Percentiles rank a stretch among this genome's conserved stretches.
Evolutionary conservation across 2,329 filamentous ascomycete species (phyloP).

Genomic region (Stagonosporopsis tanaceti): DNA sequence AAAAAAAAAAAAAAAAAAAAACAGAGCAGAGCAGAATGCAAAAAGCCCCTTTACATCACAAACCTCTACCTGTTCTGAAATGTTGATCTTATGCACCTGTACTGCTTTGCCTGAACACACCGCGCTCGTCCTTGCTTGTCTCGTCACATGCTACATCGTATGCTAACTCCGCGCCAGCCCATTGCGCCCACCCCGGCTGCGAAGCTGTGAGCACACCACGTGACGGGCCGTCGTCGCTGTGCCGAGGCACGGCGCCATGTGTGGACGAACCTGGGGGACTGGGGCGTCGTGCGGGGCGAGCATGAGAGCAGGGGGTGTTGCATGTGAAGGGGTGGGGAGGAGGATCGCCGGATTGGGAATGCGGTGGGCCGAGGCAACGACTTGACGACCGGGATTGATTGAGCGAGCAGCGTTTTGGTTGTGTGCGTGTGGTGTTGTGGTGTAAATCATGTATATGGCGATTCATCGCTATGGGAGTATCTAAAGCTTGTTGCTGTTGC

Average conservation of each 20-base stretch:
- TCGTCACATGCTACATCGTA: not conserved
- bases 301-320: not conserved
- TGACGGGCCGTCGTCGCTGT: not conserved
- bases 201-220: conserved; percentile 17
- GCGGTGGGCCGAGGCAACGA: conserved; percentile 4
- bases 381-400: not conserved
- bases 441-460: not conserved
- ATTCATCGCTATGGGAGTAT: not conserved
- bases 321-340: conserved; percentile 2
- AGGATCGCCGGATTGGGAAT: not conserved
- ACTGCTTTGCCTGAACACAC: not conserved
- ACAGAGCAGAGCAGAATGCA: conserved; percentile 7
- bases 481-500: not conserved
- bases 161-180: conserved; percentile 12
- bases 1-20: no score
- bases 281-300: conserved; percentile 1
- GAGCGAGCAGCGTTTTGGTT: not conserved
- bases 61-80: not conserved
- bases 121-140: not conserved
- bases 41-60: conserved; percentile 10
- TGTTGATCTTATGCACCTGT: not conserved
- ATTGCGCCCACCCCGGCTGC: conserved; percentile 13
- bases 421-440: not conserved
- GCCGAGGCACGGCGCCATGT: conserved; percentile 8
- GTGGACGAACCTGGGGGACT: not conserved